phyloP scores from a whole-genome alignment of 768 basidiomycete species.

The Candolleomyces efflorescens region DNA sequence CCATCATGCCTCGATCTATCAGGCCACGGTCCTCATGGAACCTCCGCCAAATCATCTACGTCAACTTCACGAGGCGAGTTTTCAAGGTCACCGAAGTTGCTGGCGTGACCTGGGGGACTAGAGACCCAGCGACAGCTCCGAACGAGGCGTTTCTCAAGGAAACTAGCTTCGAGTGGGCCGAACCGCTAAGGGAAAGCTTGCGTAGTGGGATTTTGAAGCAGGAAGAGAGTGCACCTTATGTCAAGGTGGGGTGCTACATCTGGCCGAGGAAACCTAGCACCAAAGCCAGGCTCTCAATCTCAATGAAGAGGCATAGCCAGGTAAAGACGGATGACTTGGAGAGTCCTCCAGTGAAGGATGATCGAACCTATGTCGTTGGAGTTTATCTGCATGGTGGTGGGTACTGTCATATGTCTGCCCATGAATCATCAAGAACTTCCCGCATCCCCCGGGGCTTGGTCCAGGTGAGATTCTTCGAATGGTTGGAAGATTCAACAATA shows the following conservation, averaged over 20 bases:
- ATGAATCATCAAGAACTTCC: constrained; percentile 43
- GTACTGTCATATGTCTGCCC: constrained; percentile 55
- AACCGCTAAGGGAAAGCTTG: constrained; percentile 34
- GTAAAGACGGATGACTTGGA: not conserved
- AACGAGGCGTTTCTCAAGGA: constrained; percentile 28
- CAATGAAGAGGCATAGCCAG: constrained; percentile 2
- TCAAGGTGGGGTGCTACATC: constrained; percentile 41
- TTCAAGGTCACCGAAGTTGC: constrained; percentile 53
- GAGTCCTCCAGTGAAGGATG: constrained; percentile 8
- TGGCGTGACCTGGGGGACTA: constrained; percentile 51
- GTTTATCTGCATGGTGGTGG: constrained; percentile 54
- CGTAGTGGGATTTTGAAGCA: constrained; percentile 40
- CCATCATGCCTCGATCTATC: constrained; percentile 35
- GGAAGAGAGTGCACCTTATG: constrained; percentile 34
- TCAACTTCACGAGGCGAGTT: constrained; percentile 49
- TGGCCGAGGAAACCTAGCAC: constrained; percentile 35
- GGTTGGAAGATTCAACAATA: not conserved
- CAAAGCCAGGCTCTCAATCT: not conserved
- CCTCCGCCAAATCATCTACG: constrained; percentile 43
- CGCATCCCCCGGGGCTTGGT: constrained; percentile 44
- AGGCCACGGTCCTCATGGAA: constrained; percentile 51
- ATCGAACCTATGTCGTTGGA: constrained; percentile 34
- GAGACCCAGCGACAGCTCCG: constrained; percentile 38
- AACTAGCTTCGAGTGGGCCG: constrained; percentile 47
- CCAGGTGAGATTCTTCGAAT: constrained; percentile 24